Percentiles rank a stretch among this genome's conserved stretches.
Evolutionary conservation across 371 early-diverging fungal species (phyloP).

Genomic region (Rhizopus arrhizus): DNA sequence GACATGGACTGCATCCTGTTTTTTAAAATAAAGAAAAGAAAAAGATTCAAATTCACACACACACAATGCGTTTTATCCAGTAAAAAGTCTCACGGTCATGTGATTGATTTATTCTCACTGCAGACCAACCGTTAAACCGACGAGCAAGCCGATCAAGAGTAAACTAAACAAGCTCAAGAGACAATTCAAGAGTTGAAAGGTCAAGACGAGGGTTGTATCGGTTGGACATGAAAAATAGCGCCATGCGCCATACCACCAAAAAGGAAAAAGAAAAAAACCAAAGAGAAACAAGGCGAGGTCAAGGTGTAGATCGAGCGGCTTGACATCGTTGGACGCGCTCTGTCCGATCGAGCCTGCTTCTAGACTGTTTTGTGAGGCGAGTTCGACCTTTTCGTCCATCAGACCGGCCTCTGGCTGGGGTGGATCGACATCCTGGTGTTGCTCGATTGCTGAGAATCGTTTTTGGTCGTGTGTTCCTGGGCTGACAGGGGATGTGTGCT

Average conservation of each 20-base stretch:
- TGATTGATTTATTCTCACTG: too few relatives aligned
- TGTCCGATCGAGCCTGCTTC: too few relatives aligned
- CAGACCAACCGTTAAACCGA: constrained; percentile 16
- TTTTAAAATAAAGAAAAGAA: background rate
- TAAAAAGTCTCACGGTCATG: too few relatives aligned
- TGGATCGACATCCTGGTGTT: too few relatives aligned
- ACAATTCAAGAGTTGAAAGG: constrained; percentile 21
- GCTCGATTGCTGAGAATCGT: too few relatives aligned
- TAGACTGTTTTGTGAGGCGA: background rate
- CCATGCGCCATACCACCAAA: constrained; percentile 31
- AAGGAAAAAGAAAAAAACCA: constrained; percentile 31
- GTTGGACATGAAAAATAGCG: background rate
- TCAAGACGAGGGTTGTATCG: background rate
- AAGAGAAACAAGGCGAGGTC: constrained; percentile 24
- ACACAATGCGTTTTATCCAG: too few relatives aligned
- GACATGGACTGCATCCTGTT: too few relatives aligned
- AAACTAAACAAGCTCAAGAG: constrained; percentile 21
- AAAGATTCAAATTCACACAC: background rate
- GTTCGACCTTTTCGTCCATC: too few relatives aligned
- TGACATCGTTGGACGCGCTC: background rate
- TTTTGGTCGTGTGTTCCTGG: background rate
- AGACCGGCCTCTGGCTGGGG: too few relatives aligned
- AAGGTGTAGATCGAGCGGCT: background rate
- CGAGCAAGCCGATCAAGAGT: constrained; percentile 15
- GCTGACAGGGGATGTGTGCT: background rate